Base-by-base conservation (phyloP, 2,329 filamentous ascomycete species). In the Colletotrichum tofieldiae region DNA sequence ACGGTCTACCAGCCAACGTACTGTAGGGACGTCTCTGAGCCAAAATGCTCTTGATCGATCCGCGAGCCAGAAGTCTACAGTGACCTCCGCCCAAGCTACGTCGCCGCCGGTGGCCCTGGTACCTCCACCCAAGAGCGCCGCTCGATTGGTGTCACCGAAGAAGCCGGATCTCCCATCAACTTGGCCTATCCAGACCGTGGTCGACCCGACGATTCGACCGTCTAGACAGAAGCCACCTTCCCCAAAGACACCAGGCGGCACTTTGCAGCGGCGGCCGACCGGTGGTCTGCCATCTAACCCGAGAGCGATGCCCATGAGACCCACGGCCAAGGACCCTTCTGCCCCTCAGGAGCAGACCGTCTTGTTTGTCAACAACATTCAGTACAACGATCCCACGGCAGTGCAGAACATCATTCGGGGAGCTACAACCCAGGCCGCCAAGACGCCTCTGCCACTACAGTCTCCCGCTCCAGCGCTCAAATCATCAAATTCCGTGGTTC, bases 341-440 rank as follows among this genome's bases (percentile, higher is more conserved):
- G 55, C 69, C 68, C 61, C 76, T 75, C 65, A 82, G 80, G 64
- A 86, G 32, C 84, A 86, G 70, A 89, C 85, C 5, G 84, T 90
- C 56, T 86, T 90, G 84, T 85, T 89, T 65, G 79, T 90, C 61
- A 90, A 89, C 71, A 83, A 86, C 61, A 88, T 90, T 66, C 82
- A 87, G 45, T 90, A 89, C 73, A 82, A 90, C 65, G 82, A 91
- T 67, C 87, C 88, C 0, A 79, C 76, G 37, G 78, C 81, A 1
- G 86, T 90, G 2, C 81, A 85, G 63, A 83, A 82, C 32, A 87
- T 90, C 71, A 84, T 89, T 45, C 82, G 85, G 39, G 83, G 80
- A 14, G 84, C 82, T 3, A 81, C 82, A 23, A 81, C 81, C 32
- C 80, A 78, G 29, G 78, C 77, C 23, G 62, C 70, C 8, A 79